phyloP scores from a whole-genome alignment of 2,329 filamentous ascomycete genomes.

The Volutella citrinella region DNA sequence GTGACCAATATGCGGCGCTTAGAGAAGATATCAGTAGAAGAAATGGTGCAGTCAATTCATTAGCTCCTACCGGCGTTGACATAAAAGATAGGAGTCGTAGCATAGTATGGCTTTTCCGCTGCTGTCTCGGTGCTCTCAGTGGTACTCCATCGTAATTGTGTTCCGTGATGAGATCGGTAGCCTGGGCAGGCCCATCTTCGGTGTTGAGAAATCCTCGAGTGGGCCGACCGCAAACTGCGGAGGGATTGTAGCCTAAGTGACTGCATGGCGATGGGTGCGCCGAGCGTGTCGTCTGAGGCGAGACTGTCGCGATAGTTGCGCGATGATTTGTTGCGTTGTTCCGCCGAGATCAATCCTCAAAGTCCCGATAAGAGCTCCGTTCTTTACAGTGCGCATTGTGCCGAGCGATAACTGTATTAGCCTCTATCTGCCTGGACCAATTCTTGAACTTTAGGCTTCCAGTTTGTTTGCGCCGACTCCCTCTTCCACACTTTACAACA shows the following conservation, averaged over 20 bases:
- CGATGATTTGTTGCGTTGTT: too few relatives aligned
- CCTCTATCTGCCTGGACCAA: conserved; percentile 10
- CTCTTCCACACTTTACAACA: background rate
- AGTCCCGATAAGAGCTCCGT: conserved; percentile 14
- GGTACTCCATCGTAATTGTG: conserved; percentile 30
- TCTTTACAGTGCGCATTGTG: conserved; percentile 16
- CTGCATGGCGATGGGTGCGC: conserved; percentile 24
- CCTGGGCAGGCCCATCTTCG: conserved; percentile 26
- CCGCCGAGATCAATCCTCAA: conserved; percentile 13
- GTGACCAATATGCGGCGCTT: conserved; percentile 91
- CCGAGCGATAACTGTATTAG: conserved; percentile 20
- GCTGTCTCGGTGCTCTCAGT: conserved; percentile 22
- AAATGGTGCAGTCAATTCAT: too few relatives aligned
- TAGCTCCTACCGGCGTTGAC: conserved; percentile 81
- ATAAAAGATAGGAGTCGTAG: conserved; percentile 97
- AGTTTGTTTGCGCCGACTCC: conserved; percentile 20
- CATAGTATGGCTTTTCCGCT: conserved; percentile 77
- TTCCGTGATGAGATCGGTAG: conserved; percentile 22
- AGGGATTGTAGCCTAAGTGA: conserved; percentile 25
- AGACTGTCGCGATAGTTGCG: too few relatives aligned
- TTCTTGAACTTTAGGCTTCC: conserved; percentile 10
- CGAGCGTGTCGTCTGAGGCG: background rate
- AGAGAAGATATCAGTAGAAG: conserved; percentile 2
- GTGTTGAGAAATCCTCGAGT: conserved; percentile 13
- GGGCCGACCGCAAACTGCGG: conserved; percentile 18